Base-by-base conservation (phyloP, 2,329 filamentous ascomycete species). In the Sporothrix brunneoviolacea region DNA sequence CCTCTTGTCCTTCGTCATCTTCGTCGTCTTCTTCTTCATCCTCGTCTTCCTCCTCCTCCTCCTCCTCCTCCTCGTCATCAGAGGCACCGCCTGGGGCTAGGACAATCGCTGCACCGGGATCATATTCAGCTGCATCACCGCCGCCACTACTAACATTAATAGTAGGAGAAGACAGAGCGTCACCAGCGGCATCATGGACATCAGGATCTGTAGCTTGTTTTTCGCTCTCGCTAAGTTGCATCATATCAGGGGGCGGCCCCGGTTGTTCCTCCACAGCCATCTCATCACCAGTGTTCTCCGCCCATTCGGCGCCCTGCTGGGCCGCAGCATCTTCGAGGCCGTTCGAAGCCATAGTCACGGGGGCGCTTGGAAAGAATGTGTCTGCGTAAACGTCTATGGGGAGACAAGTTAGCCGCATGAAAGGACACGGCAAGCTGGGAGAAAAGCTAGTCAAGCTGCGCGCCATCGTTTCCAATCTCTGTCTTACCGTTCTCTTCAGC, bases 201-300 rank as follows among this genome's bases (percentile, higher is more conserved):
- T 65, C 59, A 64, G 62, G 60, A 63, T 73, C 70, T 71, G 76
- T 68, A 68, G 68, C 70, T 70, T 77, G 67, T 68, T 76, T 68
- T 64, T 75, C 73, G 68, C 73, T 68, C 64, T 74, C 73, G 68
- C 73, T 77, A 73, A 73, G 69, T 67, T 76, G 71, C 68, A 64
- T 70, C 67, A 75, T 72, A 63, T 40, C 50, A 62, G 51, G 49
- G 18, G 70, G 70, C 65, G 76, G 70, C 67, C 73, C 73, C 64
- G n/a, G n/a, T n/a, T 77, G 70, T 67, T 74, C 74, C 65, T 79
- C 80, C 67, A 78, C 73, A 61, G 75, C 73, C 62, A 71, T 70
- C 60, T 69, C 74, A 66, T 72, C 73, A 67, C 74, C 73, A 68
- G 73, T 66, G 19, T 64, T 66, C 65, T 75, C 71, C 62, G 69